Base-by-base conservation (phyloP, 352 stramenopile species). In the Globisporangium acanthophoron region DNA sequence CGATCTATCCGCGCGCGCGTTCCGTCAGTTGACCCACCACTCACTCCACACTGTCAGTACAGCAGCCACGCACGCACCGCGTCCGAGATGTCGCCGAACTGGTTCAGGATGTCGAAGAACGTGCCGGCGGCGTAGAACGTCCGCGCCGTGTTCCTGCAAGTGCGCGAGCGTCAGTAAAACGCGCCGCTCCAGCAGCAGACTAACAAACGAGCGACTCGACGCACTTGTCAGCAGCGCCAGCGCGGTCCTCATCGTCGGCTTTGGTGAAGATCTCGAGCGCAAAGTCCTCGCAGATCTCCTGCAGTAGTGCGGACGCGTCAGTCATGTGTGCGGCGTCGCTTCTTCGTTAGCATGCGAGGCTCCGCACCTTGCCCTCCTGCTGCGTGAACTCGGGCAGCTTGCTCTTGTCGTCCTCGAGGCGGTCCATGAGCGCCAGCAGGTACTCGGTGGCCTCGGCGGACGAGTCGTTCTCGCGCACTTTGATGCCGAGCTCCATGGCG, bases 91-190 rank as follows among this genome's bases (percentile, higher is more conserved):
- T 88, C 67, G 39, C 94, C 89, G 75, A 99, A 99, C 72, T 98
- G 96, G 56, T 94, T 86, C 51, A 99, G 73, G 53, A 98, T 97
- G 69, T 99, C 96, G 55, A 98, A 97, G 71, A 99, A 98, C 12
- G 79, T 96, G 39, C 90, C 93, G 2, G 96, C 96, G 0, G 94
- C 95, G 78, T 98, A 98, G 76, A 98, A 99, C 21, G 88, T 98
- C 40, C 90, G 83, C 47, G 96, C 96, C 18, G 96, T 99, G 58
- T 84, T 88, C 61, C 85, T 94, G 58, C 52, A 15, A 4, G 44
- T 46, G 50, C 41, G 41, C 54, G 12, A 65, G 43, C 24, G 29
- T 62, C 15, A 47, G 48, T 33, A 46, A 0, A 16, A 16, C 9
- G 50, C 9, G 5, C 13, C 35, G 21, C 16, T 57, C 46, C 31